Evolutionary conservation across 495 filamentous ascomycete species (phyloP).

Genomic region (Aspergillus heteromorphus): DNA sequence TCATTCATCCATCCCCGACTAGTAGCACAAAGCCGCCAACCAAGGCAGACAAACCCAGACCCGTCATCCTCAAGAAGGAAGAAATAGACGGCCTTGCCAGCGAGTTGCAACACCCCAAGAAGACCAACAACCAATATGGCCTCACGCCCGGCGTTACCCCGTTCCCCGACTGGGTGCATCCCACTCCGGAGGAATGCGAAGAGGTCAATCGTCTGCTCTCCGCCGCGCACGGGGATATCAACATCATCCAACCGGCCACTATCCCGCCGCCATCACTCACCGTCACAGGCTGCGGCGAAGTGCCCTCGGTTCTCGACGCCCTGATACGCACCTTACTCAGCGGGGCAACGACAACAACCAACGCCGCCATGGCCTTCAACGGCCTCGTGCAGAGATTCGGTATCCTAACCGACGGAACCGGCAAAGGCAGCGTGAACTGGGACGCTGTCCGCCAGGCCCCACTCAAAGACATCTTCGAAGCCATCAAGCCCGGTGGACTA

Average conservation of each 20-base stretch:
- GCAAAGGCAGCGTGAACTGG: slow-evolving; percentile 81
- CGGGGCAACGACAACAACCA: slow-evolving; percentile 63
- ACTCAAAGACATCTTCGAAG: slow-evolving; percentile 58
- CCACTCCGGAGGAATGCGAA: slow-evolving; percentile 67
- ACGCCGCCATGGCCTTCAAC: slow-evolving; percentile 64
- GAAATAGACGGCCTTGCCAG: slow-evolving; percentile 4
- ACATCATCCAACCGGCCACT: slow-evolving; percentile 55
- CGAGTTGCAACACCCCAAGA: slow-evolving; percentile 18
- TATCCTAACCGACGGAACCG: slow-evolving; percentile 51
- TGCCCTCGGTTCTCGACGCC: slow-evolving; percentile 86
- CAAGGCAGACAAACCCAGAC: too few species aligned
- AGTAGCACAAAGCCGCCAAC: slow-evolving; percentile 2
- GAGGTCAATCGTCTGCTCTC: slow-evolving; percentile 67
- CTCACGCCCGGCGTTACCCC: slow-evolving; percentile 49
- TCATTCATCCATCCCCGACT: neutral
- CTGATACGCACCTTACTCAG: slow-evolving; percentile 77
- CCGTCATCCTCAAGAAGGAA: slow-evolving; percentile 14
- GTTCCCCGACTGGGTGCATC: slow-evolving; percentile 63
- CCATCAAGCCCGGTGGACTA: slow-evolving; percentile 70
- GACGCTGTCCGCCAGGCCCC: slow-evolving; percentile 65
- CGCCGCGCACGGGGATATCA: slow-evolving; percentile 59
- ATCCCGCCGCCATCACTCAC: slow-evolving; percentile 74
- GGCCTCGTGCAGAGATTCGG: slow-evolving; percentile 70
- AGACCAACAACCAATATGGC: slow-evolving; percentile 29
- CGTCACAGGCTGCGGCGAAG: slow-evolving; percentile 86